Percentiles rank a stretch among this genome's conserved stretches.
Evolutionary conservation across 2,329 filamentous ascomycete genomes (phyloP).

Genomic region (Stylonectria norvegica): DNA sequence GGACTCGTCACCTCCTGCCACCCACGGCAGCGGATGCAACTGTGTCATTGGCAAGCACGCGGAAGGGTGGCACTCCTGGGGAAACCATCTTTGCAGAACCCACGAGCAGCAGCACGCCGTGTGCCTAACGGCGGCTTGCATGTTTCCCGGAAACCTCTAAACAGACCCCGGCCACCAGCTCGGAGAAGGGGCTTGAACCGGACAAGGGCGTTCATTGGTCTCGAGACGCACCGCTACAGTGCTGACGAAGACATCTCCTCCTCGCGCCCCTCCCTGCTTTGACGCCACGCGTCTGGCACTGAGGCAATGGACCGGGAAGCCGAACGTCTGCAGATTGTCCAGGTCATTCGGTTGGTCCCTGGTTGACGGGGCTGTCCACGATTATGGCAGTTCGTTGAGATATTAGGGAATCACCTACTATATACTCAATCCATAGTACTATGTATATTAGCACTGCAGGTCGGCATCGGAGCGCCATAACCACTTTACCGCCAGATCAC

Average conservation of each 20-base stretch:
- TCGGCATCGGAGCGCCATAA: constrained; percentile 2
- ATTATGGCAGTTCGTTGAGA: constrained; percentile 20
- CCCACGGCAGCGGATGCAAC: constrained; percentile 32
- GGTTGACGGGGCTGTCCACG: no score
- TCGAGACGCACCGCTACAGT: constrained; percentile 18
- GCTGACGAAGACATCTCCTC: constrained; percentile 15
- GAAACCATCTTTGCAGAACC: constrained; percentile 24
- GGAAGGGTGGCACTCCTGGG: constrained; percentile 25
- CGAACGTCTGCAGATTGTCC: constrained; percentile 13
- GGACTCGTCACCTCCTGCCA: constrained; percentile 32
- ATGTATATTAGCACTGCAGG: no score
- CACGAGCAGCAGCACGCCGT: constrained; percentile 22
- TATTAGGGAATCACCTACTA: no score
- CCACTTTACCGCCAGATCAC: constrained; percentile 15
- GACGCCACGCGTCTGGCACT: constrained; percentile 29
- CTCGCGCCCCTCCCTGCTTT: constrained; percentile 16
- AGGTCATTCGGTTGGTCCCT: constrained; percentile 14
- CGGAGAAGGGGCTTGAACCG: constrained; percentile 30
- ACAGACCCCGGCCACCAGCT: constrained; percentile 22
- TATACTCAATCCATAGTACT: no score
- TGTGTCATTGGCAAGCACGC: constrained; percentile 34
- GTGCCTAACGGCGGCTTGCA: constrained; percentile 27
- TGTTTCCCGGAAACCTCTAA: constrained; percentile 19
- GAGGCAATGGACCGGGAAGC: constrained; percentile 25
- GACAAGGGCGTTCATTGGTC: constrained; percentile 23